Percentiles rank a stretch among this genome's conserved stretches.
These are phyloP conservation scores for Tillandsia fasciculata DNA, from an alignment of 176 grass and related monocot species.

Conservation along the genomic window DNA sequence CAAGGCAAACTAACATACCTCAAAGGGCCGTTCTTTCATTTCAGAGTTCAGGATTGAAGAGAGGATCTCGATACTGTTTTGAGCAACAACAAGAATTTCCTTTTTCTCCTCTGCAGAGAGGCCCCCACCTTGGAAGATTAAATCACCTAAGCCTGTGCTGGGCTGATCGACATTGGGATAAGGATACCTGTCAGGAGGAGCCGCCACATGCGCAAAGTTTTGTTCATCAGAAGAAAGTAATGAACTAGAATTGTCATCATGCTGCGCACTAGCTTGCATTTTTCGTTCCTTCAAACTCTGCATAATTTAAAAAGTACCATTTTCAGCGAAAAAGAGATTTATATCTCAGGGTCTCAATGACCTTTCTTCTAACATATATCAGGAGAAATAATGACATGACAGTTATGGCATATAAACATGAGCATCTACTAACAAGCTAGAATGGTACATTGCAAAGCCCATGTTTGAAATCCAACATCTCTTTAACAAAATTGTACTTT, in stretches of 20 bases:
- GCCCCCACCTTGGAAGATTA: neutral
- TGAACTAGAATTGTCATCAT: slow-evolving; percentile 12
- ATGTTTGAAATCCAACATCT: neutral
- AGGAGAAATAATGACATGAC: neutral
- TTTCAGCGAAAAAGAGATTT: neutral
- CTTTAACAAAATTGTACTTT: too few species aligned
- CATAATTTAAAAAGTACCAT: neutral
- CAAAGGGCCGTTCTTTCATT: slow-evolving; percentile 10
- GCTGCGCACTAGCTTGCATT: slow-evolving; percentile 11
- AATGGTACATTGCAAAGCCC: neutral
- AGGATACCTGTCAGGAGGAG: slow-evolving; percentile 5
- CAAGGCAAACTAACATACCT: slow-evolving; percentile 9
- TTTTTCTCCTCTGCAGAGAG: slow-evolving; percentile 25
- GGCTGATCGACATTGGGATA: slow-evolving; percentile 3
- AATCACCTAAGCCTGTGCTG: neutral
- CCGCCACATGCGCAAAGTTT: slow-evolving; percentile 7
- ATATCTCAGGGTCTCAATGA: neutral
- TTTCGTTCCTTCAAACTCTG: slow-evolving; percentile 24
- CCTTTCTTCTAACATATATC: neutral
- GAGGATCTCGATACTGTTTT: slow-evolving; percentile 26
- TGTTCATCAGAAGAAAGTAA: slow-evolving; percentile 13
- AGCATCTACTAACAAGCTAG: neutral
- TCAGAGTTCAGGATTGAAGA: slow-evolving; percentile 24
- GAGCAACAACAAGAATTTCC: slow-evolving; percentile 20
- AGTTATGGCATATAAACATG: slow-evolving; percentile 1